phyloP scores from a whole-genome alignment of 2,329 filamentous ascomycete genomes.

The Acrodontium crateriforme region DNA sequence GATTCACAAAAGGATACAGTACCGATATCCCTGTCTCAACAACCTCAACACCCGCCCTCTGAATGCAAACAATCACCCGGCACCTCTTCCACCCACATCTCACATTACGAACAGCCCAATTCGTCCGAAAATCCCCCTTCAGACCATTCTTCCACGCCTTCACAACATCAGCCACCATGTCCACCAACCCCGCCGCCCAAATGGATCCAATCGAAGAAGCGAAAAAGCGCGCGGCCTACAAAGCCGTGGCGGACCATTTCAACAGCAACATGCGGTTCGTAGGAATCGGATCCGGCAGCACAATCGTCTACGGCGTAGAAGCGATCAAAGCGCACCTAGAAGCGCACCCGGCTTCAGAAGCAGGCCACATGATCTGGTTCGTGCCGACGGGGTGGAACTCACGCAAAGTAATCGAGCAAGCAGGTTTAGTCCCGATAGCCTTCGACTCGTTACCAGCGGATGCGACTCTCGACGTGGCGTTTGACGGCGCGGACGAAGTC shows the following conservation, averaged over 20 bases:
- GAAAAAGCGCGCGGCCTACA: slow-evolving; percentile 61
- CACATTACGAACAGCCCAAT: too few relatives aligned
- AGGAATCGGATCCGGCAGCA: slow-evolving; percentile 70
- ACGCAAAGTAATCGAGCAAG: slow-evolving; percentile 67
- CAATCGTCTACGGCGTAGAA: slow-evolving; percentile 73
- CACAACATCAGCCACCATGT: slow-evolving; percentile 2
- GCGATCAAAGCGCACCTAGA: slow-evolving; percentile 53
- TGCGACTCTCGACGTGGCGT: slow-evolving; percentile 67
- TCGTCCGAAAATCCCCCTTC: too few relatives aligned
- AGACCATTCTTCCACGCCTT: too few relatives aligned
- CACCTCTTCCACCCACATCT: too few relatives aligned
- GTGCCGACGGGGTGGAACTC: slow-evolving; percentile 87
- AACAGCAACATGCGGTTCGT: slow-evolving; percentile 47
- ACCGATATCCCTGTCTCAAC: too few relatives aligned
- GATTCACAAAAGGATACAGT: too few relatives aligned
- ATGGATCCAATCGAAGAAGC: slow-evolving; percentile 45
- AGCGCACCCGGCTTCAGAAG: slow-evolving; percentile 24
- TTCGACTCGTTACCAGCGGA: slow-evolving; percentile 60
- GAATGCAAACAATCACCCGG: too few relatives aligned
- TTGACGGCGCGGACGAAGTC: slow-evolving; percentile 95
- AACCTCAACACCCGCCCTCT: too few relatives aligned
- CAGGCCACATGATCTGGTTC: slow-evolving; percentile 57
- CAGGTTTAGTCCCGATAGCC: slow-evolving; percentile 61
- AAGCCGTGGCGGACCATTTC: slow-evolving; percentile 62
- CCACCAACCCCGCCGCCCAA: slow-evolving; percentile 2